A percentile compares a stretch with the other conserved stretches of the same genome.
Evolutionary conservation across 2,329 filamentous ascomycete species (phyloP).

Genomic region (Ceratocystis papillata): DNA sequence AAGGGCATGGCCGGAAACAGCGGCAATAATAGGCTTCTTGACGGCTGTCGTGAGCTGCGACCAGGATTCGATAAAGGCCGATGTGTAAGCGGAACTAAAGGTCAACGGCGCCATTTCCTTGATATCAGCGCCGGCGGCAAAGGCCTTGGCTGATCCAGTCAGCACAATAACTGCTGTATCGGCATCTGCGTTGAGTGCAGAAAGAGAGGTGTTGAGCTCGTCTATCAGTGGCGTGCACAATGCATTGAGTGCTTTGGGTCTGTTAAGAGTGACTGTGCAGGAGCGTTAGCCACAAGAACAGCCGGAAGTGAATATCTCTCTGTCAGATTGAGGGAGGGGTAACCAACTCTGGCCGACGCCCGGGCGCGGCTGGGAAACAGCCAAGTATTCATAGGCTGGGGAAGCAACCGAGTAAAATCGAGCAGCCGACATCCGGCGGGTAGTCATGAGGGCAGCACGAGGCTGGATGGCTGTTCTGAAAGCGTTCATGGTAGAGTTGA

Average conservation of each 20-base stretch:
- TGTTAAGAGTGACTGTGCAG: constrained; percentile 70
- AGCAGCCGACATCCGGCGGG: not conserved
- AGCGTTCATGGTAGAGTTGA: constrained; percentile 2
- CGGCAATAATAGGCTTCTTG: constrained; percentile 89
- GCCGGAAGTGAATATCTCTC: not conserved
- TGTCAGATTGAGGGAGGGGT: too few relatives aligned
- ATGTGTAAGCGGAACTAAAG: constrained; percentile 77
- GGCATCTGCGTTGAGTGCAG: constrained; percentile 56
- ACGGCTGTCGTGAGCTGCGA: constrained; percentile 70
- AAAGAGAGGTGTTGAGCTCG: constrained; percentile 74
- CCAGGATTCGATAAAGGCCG: constrained; percentile 92
- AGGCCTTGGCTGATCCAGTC: constrained; percentile 80
- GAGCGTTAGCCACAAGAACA: constrained; percentile 9
- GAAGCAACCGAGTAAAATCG: constrained; percentile 26
- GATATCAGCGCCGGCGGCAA: constrained; percentile 94
- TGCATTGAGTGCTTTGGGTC: constrained; percentile 91
- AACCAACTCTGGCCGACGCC: constrained; percentile 74
- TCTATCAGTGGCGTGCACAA: constrained; percentile 80
- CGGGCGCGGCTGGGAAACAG: constrained; percentile 72
- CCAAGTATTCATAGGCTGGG: constrained; percentile 63
- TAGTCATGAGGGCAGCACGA: too few relatives aligned
- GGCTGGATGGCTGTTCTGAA: not conserved
- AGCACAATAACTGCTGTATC: constrained; percentile 67
- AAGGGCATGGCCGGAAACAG: constrained; percentile 87
- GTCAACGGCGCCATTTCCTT: constrained; percentile 95